A percentile compares a stretch with the other conserved stretches of the same genome.
Evolutionary conservation across 2,329 filamentous ascomycete species (phyloP).

Genomic region (Arachnopeziza araneosa): DNA sequence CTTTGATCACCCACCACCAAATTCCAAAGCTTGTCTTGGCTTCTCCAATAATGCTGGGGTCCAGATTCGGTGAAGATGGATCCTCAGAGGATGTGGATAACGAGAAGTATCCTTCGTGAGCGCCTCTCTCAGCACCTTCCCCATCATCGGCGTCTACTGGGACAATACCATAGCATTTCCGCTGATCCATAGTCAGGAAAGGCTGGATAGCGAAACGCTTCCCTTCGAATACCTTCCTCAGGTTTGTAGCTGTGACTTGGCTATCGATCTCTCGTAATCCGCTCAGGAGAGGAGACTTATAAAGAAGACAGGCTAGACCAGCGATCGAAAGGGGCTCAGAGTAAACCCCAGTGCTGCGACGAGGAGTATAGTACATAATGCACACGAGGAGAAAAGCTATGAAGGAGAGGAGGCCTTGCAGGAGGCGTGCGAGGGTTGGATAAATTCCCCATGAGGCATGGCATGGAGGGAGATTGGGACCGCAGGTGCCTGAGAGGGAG

Average conservation of each 20-base stretch:
- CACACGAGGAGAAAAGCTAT: slow-evolving; percentile 16
- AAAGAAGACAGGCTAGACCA: slow-evolving; percentile 17
- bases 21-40: background rate
- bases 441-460: slow-evolving; percentile 16
- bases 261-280: slow-evolving; percentile 16
- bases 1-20: slow-evolving; percentile 5
- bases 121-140: background rate
- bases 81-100: background rate
- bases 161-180: slow-evolving; percentile 11
- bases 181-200: slow-evolving; percentile 6
- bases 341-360: slow-evolving; percentile 19
- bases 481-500: slow-evolving; percentile 10
- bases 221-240: slow-evolving; percentile 6
- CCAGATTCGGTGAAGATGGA: background rate
- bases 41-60: background rate
- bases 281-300: slow-evolving; percentile 18
- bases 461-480: slow-evolving; percentile 4
- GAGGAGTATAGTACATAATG: slow-evolving; percentile 11
- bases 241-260: slow-evolving; percentile 1
- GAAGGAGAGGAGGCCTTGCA: slow-evolving; percentile 22
- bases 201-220: slow-evolving; percentile 6
- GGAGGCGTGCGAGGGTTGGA: slow-evolving; percentile 13
- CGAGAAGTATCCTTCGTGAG: background rate
- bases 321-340: slow-evolving; percentile 23
- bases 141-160: slow-evolving; percentile 11